Conservation (phyloP, 108 stramenopile species). For the Conticribra guillardii region DNA sequence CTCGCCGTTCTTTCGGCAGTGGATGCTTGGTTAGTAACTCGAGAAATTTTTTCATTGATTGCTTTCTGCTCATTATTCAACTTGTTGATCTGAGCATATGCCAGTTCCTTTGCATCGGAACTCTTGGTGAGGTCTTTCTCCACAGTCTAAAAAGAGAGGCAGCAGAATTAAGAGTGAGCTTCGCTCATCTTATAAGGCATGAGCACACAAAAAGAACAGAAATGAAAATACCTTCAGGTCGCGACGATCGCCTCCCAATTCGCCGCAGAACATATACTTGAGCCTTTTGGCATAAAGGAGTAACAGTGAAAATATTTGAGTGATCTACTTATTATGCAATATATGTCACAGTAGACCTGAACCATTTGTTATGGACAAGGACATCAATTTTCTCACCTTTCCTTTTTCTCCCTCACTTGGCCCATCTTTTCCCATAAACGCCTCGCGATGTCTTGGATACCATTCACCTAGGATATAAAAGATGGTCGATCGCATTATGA, state of each 20-base stretch:
- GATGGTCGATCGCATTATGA: no score
- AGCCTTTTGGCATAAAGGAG: neutral
- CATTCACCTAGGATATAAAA: constrained; percentile 15
- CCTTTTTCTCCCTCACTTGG: constrained; percentile 65
- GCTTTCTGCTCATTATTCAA: constrained; percentile 71
- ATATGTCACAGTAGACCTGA: neutral
- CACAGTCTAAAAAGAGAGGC: no score
- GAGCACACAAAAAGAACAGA: no score
- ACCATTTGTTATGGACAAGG: no score
- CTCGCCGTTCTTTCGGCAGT: constrained; percentile 57
- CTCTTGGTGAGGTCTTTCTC: constrained; percentile 60
- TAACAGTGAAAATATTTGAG: neutral
- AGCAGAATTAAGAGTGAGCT: no score
- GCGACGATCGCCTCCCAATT: constrained; percentile 39
- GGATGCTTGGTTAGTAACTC: constrained; percentile 43
- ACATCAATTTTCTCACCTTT: constrained; percentile 17
- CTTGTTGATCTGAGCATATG: constrained; percentile 57
- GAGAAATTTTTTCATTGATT: constrained; percentile 56
- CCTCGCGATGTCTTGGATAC: constrained; percentile 51
- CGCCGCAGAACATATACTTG: constrained; percentile 6
- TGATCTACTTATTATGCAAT: neutral
- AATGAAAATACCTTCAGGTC: no score
- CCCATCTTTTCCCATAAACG: constrained; percentile 58
- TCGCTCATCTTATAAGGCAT: no score
- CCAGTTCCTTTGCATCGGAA: constrained; percentile 58